Percentiles rank a stretch among this genome's conserved stretches.
phyloP scores from a whole-genome alignment of 176 grass and related monocot genomes.

The Eleusine indica region DNA sequence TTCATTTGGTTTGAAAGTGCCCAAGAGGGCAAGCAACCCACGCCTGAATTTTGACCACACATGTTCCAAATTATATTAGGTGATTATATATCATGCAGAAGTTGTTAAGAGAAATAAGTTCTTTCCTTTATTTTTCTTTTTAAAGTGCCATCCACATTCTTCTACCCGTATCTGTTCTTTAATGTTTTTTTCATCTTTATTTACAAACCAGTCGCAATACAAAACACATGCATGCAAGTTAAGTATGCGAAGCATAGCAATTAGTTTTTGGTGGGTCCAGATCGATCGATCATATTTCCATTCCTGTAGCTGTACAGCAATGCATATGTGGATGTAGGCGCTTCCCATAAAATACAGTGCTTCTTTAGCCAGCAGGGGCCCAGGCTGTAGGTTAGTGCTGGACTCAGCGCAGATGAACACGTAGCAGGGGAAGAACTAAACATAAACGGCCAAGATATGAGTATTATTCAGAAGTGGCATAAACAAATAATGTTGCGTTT shows the following conservation, averaged over 20 bases:
- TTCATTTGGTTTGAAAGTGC: slow-evolving; percentile 29
- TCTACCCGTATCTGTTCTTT: neutral
- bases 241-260: neutral
- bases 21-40: neutral
- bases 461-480: neutral
- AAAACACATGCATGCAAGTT: neutral
- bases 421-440: neutral
- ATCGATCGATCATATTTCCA: neutral
- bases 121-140: neutral
- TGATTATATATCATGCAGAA: neutral
- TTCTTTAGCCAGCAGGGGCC: neutral
- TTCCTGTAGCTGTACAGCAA: neutral
- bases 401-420: neutral
- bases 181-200: neutral
- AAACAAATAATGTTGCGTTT: neutral
- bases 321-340: neutral
- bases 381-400: neutral
- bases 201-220: neutral
- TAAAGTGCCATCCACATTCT: neutral
- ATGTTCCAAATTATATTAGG: no score
- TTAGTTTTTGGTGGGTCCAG: neutral
- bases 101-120: neutral
- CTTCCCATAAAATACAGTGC: neutral
- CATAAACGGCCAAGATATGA: neutral
- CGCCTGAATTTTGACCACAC: slow-evolving; percentile 6